Evolutionary conservation across 192 early-diverging fungal species (phyloP).

Genomic region (Rhizophagus clarus): DNA sequence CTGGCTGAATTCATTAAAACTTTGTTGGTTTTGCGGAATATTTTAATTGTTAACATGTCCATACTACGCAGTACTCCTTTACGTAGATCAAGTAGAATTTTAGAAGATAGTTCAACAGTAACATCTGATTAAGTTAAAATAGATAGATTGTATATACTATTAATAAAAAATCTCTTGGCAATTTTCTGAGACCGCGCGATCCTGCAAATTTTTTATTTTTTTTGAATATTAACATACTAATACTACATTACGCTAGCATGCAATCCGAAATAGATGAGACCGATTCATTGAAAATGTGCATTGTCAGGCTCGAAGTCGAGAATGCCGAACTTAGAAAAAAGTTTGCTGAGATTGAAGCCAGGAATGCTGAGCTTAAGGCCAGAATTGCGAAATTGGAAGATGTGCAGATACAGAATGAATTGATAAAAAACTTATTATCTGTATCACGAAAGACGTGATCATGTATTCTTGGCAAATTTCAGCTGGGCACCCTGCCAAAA

Average conservation of each 20-base stretch:
- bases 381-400: background rate
- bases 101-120: background rate
- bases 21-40: conserved; percentile 10
- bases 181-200: background rate
- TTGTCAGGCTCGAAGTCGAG: background rate
- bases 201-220: no score
- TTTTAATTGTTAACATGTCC: conserved; percentile 10
- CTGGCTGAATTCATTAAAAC: background rate
- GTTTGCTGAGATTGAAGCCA: background rate
- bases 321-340: background rate
- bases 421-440: conserved; percentile 3
- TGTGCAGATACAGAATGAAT: background rate
- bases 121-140: background rate
- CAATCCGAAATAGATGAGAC: background rate
- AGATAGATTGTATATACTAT: background rate
- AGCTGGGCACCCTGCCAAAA: no score
- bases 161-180: conserved; percentile 2
- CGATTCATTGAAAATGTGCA: background rate
- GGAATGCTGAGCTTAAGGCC: background rate
- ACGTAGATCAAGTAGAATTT: background rate
- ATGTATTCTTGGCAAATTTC: no score
- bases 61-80: background rate
- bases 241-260: no score
- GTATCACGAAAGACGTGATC: background rate
- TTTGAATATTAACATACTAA: background rate